Evolutionary conservation across 352 stramenopile species (phyloP).

Genomic region (Globisporangium nunn): DNA sequence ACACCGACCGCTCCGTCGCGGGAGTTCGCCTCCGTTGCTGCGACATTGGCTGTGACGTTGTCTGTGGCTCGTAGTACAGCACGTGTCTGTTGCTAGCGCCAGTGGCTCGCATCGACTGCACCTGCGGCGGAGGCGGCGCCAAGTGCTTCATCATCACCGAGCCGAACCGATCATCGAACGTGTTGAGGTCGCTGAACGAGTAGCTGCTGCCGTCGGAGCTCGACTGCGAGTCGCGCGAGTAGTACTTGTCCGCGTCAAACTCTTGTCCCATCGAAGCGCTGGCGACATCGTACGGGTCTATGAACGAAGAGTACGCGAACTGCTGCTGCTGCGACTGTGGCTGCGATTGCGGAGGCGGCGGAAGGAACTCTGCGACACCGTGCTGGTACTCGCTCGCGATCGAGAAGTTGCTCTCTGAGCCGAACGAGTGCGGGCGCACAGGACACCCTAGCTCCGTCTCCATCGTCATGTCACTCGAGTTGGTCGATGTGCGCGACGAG

Average conservation of each 20-base stretch:
- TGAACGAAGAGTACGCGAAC: neutral
- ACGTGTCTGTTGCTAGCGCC: constrained; percentile 1
- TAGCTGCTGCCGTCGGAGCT: constrained; percentile 48
- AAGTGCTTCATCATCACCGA: constrained; percentile 19
- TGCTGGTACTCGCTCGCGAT: constrained; percentile 39
- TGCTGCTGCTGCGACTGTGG: neutral
- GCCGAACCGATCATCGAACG: constrained; percentile 32
- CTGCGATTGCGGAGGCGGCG: neutral
- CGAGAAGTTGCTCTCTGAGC: constrained; percentile 46
- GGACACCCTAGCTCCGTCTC: neutral
- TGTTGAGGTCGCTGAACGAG: constrained; percentile 55
- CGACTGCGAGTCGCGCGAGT: constrained; percentile 22
- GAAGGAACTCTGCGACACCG: neutral
- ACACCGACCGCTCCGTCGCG: constrained; percentile 1
- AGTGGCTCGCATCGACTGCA: neutral
- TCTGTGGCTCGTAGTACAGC: constrained; percentile 2
- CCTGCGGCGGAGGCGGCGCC: constrained; percentile 1
- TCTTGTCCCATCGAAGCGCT: neutral
- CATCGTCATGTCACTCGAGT: constrained; percentile 1
- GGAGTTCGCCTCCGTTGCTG: neutral
- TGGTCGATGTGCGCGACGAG: constrained; percentile 31
- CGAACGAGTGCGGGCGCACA: constrained; percentile 20
- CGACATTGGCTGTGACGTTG: neutral
- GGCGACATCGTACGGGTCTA: neutral
- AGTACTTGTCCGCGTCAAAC: constrained; percentile 5